Conservation (phyloP, 306 rosid species). For the Hylodesmum podocarpum region DNA sequence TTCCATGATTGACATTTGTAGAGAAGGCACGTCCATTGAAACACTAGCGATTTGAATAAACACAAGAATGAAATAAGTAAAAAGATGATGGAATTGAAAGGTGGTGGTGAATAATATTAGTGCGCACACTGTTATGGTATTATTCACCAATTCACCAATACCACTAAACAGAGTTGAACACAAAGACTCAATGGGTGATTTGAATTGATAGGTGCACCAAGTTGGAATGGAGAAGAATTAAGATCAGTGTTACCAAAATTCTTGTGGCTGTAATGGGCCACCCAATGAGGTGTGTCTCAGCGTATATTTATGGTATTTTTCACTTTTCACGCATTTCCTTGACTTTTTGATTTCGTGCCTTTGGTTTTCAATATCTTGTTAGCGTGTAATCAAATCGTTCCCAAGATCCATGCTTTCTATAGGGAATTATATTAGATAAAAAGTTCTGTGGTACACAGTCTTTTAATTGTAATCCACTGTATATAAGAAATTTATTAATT, state of each 20-base stretch:
- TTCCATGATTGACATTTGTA: not conserved
- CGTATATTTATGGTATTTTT: conserved; percentile 7
- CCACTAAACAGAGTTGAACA: not conserved
- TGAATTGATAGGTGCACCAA: conserved; percentile 28
- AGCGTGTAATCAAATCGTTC: conserved; percentile 34
- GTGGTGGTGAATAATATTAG: conserved; percentile 5
- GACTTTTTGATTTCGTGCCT: conserved; percentile 19
- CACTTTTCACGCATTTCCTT: conserved; percentile 36
- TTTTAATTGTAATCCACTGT: no score
- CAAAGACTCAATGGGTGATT: conserved; percentile 10
- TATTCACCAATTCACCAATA: not conserved
- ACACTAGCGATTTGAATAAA: not conserved
- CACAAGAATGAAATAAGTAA: not conserved
- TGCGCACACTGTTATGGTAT: not conserved
- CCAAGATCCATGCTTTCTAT: conserved; percentile 4
- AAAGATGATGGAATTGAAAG: not conserved
- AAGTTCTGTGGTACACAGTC: no score
- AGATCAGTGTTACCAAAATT: not conserved
- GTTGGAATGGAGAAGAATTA: conserved; percentile 15
- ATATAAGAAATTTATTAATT: no score
- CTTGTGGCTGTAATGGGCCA: conserved; percentile 35
- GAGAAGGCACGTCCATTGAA: conserved; percentile 5
- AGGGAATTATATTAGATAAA: not conserved
- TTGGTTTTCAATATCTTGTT: conserved; percentile 3
- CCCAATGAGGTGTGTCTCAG: not conserved